Base-by-base conservation (phyloP, 2,329 filamentous ascomycete genomes). In the Lachnellula hyalina region DNA sequence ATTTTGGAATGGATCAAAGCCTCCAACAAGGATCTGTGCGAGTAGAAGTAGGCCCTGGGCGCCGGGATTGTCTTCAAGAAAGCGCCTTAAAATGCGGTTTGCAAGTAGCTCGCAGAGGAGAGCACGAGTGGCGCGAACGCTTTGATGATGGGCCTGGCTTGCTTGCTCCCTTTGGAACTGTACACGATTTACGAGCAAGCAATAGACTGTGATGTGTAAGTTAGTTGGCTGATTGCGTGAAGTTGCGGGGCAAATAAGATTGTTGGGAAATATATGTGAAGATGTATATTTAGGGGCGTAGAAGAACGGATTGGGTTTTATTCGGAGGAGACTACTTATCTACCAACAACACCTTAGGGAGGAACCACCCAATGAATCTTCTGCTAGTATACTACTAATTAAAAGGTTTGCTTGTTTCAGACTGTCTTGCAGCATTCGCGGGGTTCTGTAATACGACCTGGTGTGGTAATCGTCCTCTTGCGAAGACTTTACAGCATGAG, bases 1-100 rank as follows among this genome's bases (percentile, higher is more conserved):
- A 61, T 89, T 89, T 71, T 94, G 89, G 64, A 94, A 94, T 1
- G 90, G 89, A 64, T 91, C 86, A 64, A 95, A 94, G 14, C 88
- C 87, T 15, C 89, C 87, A 14, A 95, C 87, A 19, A 94, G 80
- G 34, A 94, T 86, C 63, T 92, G 88, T 5, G 89, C 84, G 5
- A 94, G 77, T 21, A 90, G 75, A 4, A 94, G 75, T 12, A 94
- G 77, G 1, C 89, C 88, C 25, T 84, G 77, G 0, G 83, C 76
- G 5, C 87, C 88, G 14, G 84, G 81, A 55, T 89, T 84, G 63
- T 91, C 85, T 72, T 94, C 89, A 62, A 89, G 86, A 65, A 89
- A 91, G 51, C 87, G 84, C 36, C 90, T 80, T 52, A 94, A 73
- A 46, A 95, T 86, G 56, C 89, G 85, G 55, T 84, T 87, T 8